Base-by-base conservation (phyloP, 805 yeast genomes). In the Yarrowia hollandica region DNA sequence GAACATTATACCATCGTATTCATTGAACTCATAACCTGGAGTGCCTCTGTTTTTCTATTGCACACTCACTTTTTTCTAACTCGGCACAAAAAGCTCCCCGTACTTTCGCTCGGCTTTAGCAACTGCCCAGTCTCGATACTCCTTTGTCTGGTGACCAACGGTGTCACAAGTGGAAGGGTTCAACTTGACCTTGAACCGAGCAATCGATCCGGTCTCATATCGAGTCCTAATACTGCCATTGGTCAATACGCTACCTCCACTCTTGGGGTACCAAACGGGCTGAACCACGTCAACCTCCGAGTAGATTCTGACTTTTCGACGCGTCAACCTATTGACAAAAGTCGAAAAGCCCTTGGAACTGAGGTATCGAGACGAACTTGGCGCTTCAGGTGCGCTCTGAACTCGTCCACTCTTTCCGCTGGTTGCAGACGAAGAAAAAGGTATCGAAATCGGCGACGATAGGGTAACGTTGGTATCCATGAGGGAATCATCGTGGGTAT, bases 91-190 rank as follows among this genome's bases (percentile, higher is more conserved):
- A 25, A 44, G 10, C 52, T 44, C 52, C 5, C 52, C 52, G 14
- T 44, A 44, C 19, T 44, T 44, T n/a, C 35, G 15, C 14, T 44
- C 52, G 5, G 52, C 52, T 11, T 44, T 44, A 5, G 52, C 52
- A 3, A 44, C 52, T 2, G 52, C 52, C 52, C 52, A 44, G 23
- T 44, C 52, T 4, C 52, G 3, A 19, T 44, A 44, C 52, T 44
- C 52, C 3, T 44, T 44, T 2, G 52, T 44, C 26, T 28, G 52
- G 9, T 44, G 52, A 4, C 52, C 52, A 0, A 44, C 35, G 5
- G 52, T 44, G 5, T 44, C 52, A 19, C 52, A 44, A 8, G 52
- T 44, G 4, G 35, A 28, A 7, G 52, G 52, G 26, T 44, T 44
- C 35, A 44, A 25, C 5, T 30, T 44, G 18, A 44, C 52, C 52